Base-by-base conservation (phyloP, 805 yeast species). In the Ogataea naganishii region DNA sequence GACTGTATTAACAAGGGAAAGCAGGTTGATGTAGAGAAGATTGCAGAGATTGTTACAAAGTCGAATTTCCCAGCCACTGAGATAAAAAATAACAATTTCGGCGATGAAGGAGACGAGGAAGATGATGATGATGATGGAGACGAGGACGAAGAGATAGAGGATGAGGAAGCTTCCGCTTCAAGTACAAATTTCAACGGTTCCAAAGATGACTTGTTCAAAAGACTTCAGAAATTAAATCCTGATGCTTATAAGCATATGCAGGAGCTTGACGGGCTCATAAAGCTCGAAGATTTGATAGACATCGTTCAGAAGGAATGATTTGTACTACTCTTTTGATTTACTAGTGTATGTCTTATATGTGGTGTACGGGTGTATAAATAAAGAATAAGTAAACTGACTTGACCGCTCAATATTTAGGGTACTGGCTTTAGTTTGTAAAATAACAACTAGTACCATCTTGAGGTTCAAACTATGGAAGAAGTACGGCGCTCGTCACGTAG, bases 1-100 rank as follows among this genome's bases (percentile, higher is more conserved):
- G 69, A 70, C 14, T 69, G 76, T 36, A 53, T 81, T 27, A 72
- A 69, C 53, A 69, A 53, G 55, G 66, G 72, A 39, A 60, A 62
- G 46, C 49, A 64, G 20, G 41, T 75, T 36, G 66, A 69, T 39
- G 44, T 48, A 27, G 53, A 40, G 26, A 62, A 59, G 45, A 53
- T 64, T 33, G 55, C 58, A 9, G 65, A 65, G 33, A 63, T 80
- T 36, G 44, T 60, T 19, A 51, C 41, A n/a, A 50, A 61, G 7
- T 60, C 61, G 10, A 34, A 34, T 8, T 48, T 43, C 23, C 41
- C 44, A 4, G 34, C 39, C 27, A 36, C 57, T 50, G 41, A 49
- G 48, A 23, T 46, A 37, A 23, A 52, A 46, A 38, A 23, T 8
- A 34, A 37, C 1, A 50, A 33, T 8, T 46, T 34, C 3, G 58